Evolutionary conservation across 2,329 filamentous ascomycete species (phyloP).

Genomic region (Beauveria varroae): DNA sequence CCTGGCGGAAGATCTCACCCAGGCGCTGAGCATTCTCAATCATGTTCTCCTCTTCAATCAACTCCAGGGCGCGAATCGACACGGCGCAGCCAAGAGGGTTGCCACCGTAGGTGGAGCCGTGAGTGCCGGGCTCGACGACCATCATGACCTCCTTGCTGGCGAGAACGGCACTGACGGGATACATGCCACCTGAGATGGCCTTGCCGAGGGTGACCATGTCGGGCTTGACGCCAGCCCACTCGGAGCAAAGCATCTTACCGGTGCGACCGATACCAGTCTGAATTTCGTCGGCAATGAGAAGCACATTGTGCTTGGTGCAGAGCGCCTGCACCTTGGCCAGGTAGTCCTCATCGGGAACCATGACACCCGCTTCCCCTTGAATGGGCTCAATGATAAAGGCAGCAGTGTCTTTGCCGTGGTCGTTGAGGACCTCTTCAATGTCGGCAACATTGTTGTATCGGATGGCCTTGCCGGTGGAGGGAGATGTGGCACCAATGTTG

Average conservation of each 20-base stretch:
- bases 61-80: conserved; percentile 87
- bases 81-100: conserved; percentile 95
- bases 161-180: conserved; percentile 93
- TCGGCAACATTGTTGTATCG: conserved; percentile 81
- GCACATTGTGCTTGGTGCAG: conserved; percentile 90
- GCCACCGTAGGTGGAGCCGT: conserved; percentile 96
- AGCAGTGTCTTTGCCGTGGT: conserved; percentile 76
- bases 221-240: conserved; percentile 93
- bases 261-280: conserved; percentile 96
- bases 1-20: conserved; percentile 75
- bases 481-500: conserved; percentile 70
- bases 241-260: conserved; percentile 84
- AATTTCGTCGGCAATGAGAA: conserved; percentile 97
- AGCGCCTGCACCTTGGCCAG: conserved; percentile 70
- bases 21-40: conserved; percentile 74
- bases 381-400: conserved; percentile 95
- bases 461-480: conserved; percentile 67
- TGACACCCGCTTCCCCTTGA: conserved; percentile 93
- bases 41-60: conserved; percentile 87
- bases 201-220: conserved; percentile 94
- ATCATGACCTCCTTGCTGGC: conserved; percentile 88
- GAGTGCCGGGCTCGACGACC: conserved; percentile 90
- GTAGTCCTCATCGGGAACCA: conserved; percentile 89
- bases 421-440: conserved; percentile 69
- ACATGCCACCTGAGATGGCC: conserved; percentile 97